Conservation (phyloP, 768 basidiomycete genomes). For the Crucibulum laeve region DNA sequence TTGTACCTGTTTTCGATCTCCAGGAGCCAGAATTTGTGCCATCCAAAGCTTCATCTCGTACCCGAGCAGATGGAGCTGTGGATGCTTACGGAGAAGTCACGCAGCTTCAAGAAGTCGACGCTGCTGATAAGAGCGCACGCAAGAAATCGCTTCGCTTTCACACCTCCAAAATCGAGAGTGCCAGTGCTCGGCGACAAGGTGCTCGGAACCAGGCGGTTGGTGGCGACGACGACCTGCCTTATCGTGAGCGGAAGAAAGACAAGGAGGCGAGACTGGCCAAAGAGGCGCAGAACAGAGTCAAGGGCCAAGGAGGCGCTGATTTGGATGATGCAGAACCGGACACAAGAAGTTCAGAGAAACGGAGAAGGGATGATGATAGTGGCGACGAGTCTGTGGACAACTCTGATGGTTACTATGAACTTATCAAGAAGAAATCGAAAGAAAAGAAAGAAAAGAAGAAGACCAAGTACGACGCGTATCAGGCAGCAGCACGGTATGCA, state of each 20-base stretch:
- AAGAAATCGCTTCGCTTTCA: slow-evolving; percentile 89
- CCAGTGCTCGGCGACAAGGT: slow-evolving; percentile 67
- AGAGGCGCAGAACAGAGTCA: slow-evolving; percentile 43
- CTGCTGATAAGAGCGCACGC: slow-evolving; percentile 77
- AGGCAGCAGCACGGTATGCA: slow-evolving; percentile 57
- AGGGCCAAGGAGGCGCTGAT: slow-evolving; percentile 58
- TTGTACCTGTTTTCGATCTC: slow-evolving; percentile 63
- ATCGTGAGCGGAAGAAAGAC: slow-evolving; percentile 68
- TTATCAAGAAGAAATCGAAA: slow-evolving; percentile 72
- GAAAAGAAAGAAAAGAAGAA: slow-evolving; percentile 78
- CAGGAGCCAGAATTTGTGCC: slow-evolving; percentile 71
- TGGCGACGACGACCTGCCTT: slow-evolving; percentile 96
- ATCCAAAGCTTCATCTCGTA: slow-evolving; percentile 26
- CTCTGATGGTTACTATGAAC: slow-evolving; percentile 83
- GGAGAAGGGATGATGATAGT: slow-evolving; percentile 28
- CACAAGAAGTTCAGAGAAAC: slow-evolving; percentile 27
- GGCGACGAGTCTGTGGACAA: slow-evolving; percentile 40
- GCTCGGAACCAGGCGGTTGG: slow-evolving; percentile 69
- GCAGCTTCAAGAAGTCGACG: slow-evolving; percentile 64
- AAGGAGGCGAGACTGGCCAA: slow-evolving; percentile 51
- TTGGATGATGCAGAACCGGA: slow-evolving; percentile 56
- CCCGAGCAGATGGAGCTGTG: slow-evolving; percentile 15
- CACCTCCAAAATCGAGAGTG: slow-evolving; percentile 84
- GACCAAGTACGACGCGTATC: slow-evolving; percentile 68
- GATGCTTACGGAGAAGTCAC: slow-evolving; percentile 75